Conservation (phyloP, 2,329 filamentous ascomycete genomes). For the Proliferodiscus dingleyae region DNA sequence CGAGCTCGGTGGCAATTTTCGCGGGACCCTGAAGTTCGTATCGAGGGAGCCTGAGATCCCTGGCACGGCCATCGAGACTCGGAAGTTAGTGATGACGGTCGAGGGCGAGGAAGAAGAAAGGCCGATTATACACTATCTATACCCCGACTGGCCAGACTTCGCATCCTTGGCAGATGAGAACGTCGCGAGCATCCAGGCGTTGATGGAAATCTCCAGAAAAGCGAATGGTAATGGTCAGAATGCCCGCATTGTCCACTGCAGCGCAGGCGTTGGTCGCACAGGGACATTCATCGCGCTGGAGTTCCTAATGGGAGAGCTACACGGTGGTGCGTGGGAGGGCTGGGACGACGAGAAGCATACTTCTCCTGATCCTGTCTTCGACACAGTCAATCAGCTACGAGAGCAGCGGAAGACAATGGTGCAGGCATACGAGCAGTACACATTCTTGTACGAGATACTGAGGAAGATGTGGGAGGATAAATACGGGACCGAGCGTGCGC, state of each 20-base stretch:
- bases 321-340: conserved; percentile 53
- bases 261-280: conserved; percentile 87
- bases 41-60: conserved; percentile 46
- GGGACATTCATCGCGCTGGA: conserved; percentile 97
- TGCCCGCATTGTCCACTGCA: conserved; percentile 80
- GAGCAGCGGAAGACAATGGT: conserved; percentile 95
- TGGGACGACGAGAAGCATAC: conserved; percentile 30
- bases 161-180: conserved; percentile 69
- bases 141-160: conserved; percentile 87
- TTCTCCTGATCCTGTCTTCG: conserved; percentile 64
- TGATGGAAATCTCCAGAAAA: conserved; percentile 63
- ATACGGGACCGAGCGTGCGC: conserved; percentile 36
- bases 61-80: conserved; percentile 63
- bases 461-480: conserved; percentile 68
- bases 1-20: conserved; percentile 62
- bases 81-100: conserved; percentile 59
- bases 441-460: conserved; percentile 85
- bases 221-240: conserved; percentile 53
- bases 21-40: conserved; percentile 60
- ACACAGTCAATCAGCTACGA: conserved; percentile 74
- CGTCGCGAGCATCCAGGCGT: conserved; percentile 60
- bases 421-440: conserved; percentile 77
- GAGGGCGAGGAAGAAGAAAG: conserved; percentile 47
- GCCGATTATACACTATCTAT: conserved; percentile 77
- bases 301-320: conserved; percentile 77